Evolutionary conservation across 2,329 filamentous ascomycete species (phyloP).

Genomic region (Plenodomus biglobosus): DNA sequence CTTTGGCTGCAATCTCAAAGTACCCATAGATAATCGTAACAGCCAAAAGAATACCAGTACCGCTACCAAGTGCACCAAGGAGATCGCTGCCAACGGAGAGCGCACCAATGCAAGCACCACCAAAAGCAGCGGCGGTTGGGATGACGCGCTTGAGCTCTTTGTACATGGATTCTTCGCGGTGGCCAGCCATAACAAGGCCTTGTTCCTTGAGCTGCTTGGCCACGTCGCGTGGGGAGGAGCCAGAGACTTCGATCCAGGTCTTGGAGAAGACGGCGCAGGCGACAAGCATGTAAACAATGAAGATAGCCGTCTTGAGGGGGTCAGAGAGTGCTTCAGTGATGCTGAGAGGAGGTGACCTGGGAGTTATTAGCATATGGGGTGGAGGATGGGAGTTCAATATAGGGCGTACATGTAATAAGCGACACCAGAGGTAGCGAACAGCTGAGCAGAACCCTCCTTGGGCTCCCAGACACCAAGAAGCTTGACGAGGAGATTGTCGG

Average conservation of each 20-base stretch:
- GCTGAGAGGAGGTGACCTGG: conserved; percentile 82
- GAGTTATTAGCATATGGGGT: conserved; percentile 15
- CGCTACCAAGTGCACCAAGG: conserved; percentile 90
- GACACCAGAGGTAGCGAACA: conserved; percentile 88
- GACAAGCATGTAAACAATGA: conserved; percentile 96
- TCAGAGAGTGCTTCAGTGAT: conserved; percentile 96
- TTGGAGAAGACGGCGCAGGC: conserved; percentile 99
- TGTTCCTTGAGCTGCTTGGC: conserved; percentile 99
- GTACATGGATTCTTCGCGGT: conserved; percentile 99
- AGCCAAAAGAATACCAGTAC: conserved; percentile 95
- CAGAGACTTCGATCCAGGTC: conserved; percentile 99
- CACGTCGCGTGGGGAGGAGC: conserved; percentile 94
- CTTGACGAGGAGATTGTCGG: conserved; percentile 96
- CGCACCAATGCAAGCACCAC: conserved; percentile 97
- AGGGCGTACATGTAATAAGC: conserved; percentile 86
- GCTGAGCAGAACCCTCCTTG: conserved; percentile 92
- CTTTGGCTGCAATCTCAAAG: conserved; percentile 98
- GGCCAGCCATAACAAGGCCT: conserved; percentile 98
- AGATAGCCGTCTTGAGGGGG: conserved; percentile 93
- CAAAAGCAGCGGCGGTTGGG: conserved; percentile 95
- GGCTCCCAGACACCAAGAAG: conserved; percentile 99
- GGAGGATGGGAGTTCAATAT: background rate
- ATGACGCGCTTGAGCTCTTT: conserved; percentile 99
- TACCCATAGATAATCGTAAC: conserved; percentile 99
- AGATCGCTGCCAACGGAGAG: conserved; percentile 95